Conservation (phyloP, 306 rosid genomes). For the Cicer chorassanicum region DNA sequence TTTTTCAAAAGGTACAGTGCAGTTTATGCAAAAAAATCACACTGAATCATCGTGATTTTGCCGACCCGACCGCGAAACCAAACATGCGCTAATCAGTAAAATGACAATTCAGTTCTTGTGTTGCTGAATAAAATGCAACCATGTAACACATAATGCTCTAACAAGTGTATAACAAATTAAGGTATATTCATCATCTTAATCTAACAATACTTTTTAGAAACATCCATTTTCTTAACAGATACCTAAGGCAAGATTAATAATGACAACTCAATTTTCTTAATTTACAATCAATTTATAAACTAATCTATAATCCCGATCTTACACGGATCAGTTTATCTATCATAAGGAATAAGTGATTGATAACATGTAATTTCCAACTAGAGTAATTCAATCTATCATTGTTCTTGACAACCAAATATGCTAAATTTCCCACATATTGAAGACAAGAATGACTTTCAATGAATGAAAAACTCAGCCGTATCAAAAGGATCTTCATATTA, state of each 20-base stretch:
- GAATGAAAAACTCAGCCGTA: too few species aligned
- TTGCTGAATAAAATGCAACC: not conserved
- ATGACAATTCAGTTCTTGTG: not conserved
- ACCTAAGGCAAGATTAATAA: not conserved
- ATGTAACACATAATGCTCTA: too few species aligned
- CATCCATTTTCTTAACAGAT: constrained; percentile 20
- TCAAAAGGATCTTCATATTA: not conserved
- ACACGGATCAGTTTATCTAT: not conserved
- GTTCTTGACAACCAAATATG: not conserved
- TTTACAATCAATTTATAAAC: constrained; percentile 5
- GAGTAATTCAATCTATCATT: constrained; percentile 29
- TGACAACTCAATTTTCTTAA: constrained; percentile 29
- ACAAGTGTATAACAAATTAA: not conserved
- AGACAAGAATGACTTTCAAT: constrained; percentile 12
- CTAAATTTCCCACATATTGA: constrained; percentile 11
- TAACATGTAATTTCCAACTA: constrained; percentile 17
- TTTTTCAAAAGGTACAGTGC: too few species aligned
- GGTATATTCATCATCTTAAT: not conserved
- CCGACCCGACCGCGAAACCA: too few species aligned
- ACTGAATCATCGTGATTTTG: too few species aligned
- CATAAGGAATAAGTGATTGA: constrained; percentile 17
- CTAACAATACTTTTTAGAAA: constrained; percentile 5
- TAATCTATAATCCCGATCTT: not conserved
- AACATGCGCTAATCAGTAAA: not conserved
- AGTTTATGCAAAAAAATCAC: too few species aligned